These are phyloP conservation scores for Parmelia sp. DNA, from an alignment of 495 filamentous ascomycete species.

Conservation along the genomic window DNA sequence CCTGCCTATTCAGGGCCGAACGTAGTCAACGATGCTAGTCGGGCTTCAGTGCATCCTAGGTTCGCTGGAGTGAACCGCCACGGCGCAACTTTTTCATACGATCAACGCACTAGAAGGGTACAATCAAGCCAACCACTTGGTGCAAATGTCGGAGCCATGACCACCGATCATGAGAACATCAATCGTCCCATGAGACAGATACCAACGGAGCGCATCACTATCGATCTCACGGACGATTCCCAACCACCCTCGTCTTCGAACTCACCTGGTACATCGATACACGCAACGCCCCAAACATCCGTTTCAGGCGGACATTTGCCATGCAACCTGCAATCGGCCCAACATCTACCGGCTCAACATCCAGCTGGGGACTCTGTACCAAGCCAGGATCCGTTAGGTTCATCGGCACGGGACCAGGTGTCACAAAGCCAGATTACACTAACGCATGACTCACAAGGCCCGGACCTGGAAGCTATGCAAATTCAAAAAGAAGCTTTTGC, in stretches of 20 bases:
- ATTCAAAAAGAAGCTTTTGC: not conserved
- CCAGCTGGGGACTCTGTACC: not conserved
- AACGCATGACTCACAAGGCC: not conserved
- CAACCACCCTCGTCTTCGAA: not conserved
- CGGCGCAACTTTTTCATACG: not conserved
- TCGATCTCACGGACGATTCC: slow-evolving; percentile 1
- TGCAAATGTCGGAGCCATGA: not conserved
- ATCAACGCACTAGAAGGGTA: not conserved
- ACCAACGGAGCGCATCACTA: not conserved
- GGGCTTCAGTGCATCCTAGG: not conserved
- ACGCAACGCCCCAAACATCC: not conserved
- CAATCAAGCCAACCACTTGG: not conserved
- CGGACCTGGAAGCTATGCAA: not conserved
- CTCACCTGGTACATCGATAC: not conserved
- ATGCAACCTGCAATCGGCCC: not conserved
- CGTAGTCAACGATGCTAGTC: not conserved
- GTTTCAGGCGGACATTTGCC: not conserved
- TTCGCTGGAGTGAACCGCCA: not conserved
- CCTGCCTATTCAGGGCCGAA: not conserved
- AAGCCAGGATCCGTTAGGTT: not conserved
- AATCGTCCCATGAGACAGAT: not conserved
- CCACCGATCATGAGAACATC: not conserved
- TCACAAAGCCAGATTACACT: not conserved
- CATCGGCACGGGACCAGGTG: not conserved
- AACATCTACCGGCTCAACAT: not conserved